Evolutionary conservation across 805 yeast species (phyloP).

Genomic region (Metschnikowia koreensis): DNA sequence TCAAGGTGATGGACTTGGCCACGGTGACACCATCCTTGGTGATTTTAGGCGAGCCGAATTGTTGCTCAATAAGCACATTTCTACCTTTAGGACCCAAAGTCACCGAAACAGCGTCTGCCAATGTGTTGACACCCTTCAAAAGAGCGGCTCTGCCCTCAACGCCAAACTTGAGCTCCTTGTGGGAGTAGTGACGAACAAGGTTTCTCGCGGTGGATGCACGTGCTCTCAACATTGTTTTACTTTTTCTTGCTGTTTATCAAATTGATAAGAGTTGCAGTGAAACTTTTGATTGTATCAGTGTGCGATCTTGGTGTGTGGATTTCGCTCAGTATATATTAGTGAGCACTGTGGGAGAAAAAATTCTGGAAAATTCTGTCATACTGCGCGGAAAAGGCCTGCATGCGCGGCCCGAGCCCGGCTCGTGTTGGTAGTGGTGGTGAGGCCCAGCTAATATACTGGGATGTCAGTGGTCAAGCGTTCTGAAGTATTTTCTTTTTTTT

Average conservation of each 20-base stretch:
- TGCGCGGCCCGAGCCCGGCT: neutral
- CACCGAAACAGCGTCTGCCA: slow-evolving; percentile 95
- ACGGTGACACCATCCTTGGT: slow-evolving; percentile 99
- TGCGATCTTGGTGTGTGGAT: slow-evolving; percentile 8
- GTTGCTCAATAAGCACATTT: slow-evolving; percentile 93
- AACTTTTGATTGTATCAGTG: neutral
- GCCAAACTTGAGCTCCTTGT: slow-evolving; percentile 94
- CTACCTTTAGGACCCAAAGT: slow-evolving; percentile 98
- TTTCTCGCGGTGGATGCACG: slow-evolving; percentile 43
- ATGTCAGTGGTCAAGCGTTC: too few species aligned
- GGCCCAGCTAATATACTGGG: neutral
- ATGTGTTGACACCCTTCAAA: slow-evolving; percentile 87
- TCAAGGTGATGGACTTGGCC: slow-evolving; percentile 76
- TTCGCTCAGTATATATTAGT: slow-evolving; percentile 9
- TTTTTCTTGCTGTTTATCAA: too few species aligned
- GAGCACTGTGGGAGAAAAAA: slow-evolving; percentile 8
- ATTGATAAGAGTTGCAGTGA: neutral
- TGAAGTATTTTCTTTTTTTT: too few species aligned
- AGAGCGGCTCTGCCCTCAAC: slow-evolving; percentile 96
- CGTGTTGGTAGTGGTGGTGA: neutral
- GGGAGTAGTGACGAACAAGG: slow-evolving; percentile 54
- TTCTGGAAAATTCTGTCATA: slow-evolving; percentile 19
- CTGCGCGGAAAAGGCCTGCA: slow-evolving; percentile 1
- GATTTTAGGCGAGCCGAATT: slow-evolving; percentile 95
- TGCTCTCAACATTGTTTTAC: slow-evolving; percentile 46